phyloP scores from a whole-genome alignment of 306 rosid species.

The Betula pendula region DNA sequence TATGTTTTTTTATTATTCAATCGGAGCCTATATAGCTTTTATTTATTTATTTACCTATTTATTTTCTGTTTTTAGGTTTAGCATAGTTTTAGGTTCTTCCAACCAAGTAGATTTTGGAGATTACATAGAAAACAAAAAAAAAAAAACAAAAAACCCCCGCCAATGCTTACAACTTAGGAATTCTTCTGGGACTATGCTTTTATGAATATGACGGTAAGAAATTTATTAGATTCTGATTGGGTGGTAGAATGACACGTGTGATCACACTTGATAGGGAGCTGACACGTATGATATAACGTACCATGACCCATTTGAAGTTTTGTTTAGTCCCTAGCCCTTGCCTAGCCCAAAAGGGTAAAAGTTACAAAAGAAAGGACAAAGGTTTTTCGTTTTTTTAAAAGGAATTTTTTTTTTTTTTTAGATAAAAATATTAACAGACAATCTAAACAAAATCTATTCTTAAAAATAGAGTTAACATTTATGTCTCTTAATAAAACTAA shows the following conservation, averaged over 20 bases:
- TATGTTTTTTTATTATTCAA: neutral
- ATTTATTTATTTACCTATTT: no score
- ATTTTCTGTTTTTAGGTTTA: neutral
- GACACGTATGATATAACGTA: neutral
- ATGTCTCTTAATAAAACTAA: no score
- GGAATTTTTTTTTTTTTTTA: no score
- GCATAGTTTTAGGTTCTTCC: neutral
- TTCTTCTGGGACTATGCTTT: no score
- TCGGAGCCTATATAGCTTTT: no score
- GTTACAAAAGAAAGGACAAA: no score
- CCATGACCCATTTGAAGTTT: neutral
- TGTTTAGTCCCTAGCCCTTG: neutral
- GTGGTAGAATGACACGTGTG: neutral
- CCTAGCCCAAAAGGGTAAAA: neutral
- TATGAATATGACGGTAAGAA: no score
- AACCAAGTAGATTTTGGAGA: neutral
- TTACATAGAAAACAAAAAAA: neutral
- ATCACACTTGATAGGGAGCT: neutral
- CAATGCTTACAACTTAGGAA: neutral
- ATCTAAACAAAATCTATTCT: no score
- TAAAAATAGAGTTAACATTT: no score
- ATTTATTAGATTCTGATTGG: neutral
- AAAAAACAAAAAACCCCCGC: neutral
- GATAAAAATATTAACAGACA: no score
- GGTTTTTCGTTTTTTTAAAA: no score